Percentiles rank a stretch among this genome's conserved stretches.
These are phyloP conservation scores for Trichophyton benhamiae DNA, from an alignment of 2,329 filamentous ascomycete species.

Conservation along the genomic window DNA sequence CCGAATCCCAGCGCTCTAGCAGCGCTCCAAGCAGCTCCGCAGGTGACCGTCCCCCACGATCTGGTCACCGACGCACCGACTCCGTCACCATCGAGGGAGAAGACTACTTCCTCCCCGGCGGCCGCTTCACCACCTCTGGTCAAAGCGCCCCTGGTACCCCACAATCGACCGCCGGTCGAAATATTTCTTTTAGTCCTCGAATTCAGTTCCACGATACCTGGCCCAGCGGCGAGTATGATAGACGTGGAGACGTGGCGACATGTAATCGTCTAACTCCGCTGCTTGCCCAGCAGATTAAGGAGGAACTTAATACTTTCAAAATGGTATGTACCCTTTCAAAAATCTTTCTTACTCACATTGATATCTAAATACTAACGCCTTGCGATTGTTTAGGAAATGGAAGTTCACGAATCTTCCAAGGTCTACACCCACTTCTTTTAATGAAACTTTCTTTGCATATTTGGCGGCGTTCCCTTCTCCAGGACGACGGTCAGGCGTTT, in stretches of 20 bases:
- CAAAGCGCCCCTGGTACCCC: constrained; percentile 74
- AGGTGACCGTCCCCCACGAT: constrained; percentile 51
- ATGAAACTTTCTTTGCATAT: constrained; percentile 25
- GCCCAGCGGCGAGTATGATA: constrained; percentile 90
- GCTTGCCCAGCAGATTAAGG: constrained; percentile 97
- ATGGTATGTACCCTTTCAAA: constrained; percentile 55
- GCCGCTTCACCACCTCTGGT: constrained; percentile 57
- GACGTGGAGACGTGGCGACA: constrained; percentile 87
- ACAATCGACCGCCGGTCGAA: constrained; percentile 48
- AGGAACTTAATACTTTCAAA: constrained; percentile 98
- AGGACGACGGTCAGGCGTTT: constrained; percentile 6
- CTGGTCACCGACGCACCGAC: constrained; percentile 52
- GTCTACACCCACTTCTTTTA: constrained; percentile 99
- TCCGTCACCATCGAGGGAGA: constrained; percentile 66
- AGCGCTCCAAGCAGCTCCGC: constrained; percentile 69
- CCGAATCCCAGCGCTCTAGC: constrained; percentile 72
- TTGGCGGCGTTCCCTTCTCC: constrained; percentile 10
- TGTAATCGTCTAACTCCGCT: constrained; percentile 96
- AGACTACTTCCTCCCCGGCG: constrained; percentile 76
- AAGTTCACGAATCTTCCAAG: constrained; percentile 97
- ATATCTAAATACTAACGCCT: constrained; percentile 10
- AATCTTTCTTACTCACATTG: background rate
- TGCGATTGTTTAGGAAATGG: constrained; percentile 66
- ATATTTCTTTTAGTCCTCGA: constrained; percentile 71
- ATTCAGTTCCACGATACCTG: constrained; percentile 95